A percentile compares a stretch with the other conserved stretches of the same genome.
phyloP scores from a whole-genome alignment of 2,329 filamentous ascomycete species.

The Xylariales sp. region DNA sequence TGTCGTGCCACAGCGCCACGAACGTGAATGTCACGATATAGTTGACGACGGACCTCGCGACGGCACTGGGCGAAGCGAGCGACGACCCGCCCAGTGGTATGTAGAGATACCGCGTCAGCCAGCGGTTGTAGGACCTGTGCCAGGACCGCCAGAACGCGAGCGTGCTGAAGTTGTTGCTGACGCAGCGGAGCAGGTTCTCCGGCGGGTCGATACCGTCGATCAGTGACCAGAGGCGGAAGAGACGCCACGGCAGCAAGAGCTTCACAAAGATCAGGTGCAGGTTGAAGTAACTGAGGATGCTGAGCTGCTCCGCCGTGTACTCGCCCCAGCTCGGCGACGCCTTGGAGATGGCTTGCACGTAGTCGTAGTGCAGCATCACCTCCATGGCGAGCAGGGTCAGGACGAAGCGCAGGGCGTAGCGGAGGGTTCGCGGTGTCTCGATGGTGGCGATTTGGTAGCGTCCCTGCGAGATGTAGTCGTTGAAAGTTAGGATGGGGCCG shows the following conservation, averaged over 20 bases:
- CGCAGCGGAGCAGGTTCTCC: constrained; percentile 97
- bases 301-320: constrained; percentile 84
- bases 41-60: constrained; percentile 62
- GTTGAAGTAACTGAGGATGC: constrained; percentile 91
- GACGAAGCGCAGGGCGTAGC: constrained; percentile 80
- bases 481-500: constrained; percentile 93
- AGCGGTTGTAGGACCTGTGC: constrained; percentile 94
- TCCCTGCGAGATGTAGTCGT: constrained; percentile 89
- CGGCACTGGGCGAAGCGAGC: constrained; percentile 39
- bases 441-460: constrained; percentile 70
- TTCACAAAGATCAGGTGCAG: constrained; percentile 98
- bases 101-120: constrained; percentile 91
- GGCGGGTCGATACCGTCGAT: constrained; percentile 89
- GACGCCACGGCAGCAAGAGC: constrained; percentile 92
- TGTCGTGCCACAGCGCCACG: constrained; percentile 96
- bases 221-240: constrained; percentile 95
- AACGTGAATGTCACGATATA: constrained; percentile 90
- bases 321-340: constrained; percentile 71
- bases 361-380: constrained; percentile 83
- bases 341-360: constrained; percentile 88
- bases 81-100: constrained; percentile 76
- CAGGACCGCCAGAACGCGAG: constrained; percentile 92
- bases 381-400: constrained; percentile 85
- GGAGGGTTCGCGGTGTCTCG: constrained; percentile 62
- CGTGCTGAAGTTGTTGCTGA: constrained; percentile 89